A percentile compares a stretch with the other conserved stretches of the same genome.
Evolutionary conservation across 1,284 basidiomycete species (phyloP).

Genomic region (Neolentinus lepideus): DNA sequence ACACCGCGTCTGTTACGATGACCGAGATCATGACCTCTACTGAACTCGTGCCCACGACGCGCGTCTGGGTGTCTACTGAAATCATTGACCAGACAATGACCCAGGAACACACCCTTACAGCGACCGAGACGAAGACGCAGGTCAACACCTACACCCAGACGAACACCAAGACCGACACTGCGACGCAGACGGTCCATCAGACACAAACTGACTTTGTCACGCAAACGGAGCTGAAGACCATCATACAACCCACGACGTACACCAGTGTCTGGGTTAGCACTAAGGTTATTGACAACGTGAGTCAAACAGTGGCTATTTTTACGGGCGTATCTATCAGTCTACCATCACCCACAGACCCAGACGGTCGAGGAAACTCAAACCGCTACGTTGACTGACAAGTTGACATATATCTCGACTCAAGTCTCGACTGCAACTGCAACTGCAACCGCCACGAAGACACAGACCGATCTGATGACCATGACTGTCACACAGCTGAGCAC

Average conservation of each 20-base stretch:
- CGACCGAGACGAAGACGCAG: constrained; percentile 49
- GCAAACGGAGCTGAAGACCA: constrained; percentile 26
- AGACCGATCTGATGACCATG: constrained; percentile 30
- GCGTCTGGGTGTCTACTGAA: constrained; percentile 58
- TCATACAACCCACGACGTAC: constrained; percentile 49
- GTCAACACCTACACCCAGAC: constrained; percentile 45
- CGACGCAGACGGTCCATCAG: constrained; percentile 16
- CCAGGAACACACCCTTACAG: constrained; percentile 50
- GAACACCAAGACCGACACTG: constrained; percentile 20
- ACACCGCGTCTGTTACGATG: constrained; percentile 13
- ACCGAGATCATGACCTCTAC: constrained; percentile 35
- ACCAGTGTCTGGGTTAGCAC: constrained; percentile 47
- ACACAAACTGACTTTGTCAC: constrained; percentile 18
- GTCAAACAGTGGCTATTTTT: constrained; percentile 9
- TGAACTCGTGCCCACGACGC: constrained; percentile 50
- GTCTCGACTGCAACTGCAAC: constrained; percentile 15
- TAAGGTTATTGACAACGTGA: constrained; percentile 51
- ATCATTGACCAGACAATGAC: constrained; percentile 50
- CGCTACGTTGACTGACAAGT: constrained; percentile 36
- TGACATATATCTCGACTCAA: constrained; percentile 5
- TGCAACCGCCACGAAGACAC: constrained; percentile 18
- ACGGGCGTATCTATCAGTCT: not conserved
- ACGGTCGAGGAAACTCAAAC: constrained; percentile 30
- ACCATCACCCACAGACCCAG: constrained; percentile 33
- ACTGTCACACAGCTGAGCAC: constrained; percentile 31